These are phyloP conservation scores for Zymoseptoria tritici DNA, from an alignment of 2,329 filamentous ascomycete genomes.

Conservation along the genomic window DNA sequence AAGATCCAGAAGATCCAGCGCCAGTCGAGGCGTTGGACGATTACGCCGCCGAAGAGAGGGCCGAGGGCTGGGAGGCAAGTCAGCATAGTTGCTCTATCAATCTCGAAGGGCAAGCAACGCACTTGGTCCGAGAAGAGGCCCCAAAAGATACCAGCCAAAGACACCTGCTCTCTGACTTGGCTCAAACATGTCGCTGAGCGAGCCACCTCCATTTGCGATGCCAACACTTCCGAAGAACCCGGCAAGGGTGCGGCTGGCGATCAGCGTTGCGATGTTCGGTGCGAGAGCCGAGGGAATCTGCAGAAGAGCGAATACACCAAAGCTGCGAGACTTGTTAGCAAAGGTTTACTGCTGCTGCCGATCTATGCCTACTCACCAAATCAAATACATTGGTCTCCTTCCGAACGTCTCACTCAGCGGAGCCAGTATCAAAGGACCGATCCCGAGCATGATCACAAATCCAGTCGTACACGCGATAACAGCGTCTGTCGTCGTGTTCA, in stretches of 20 bases:
- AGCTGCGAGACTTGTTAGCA: constrained; percentile 21
- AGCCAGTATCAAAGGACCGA: constrained; percentile 41
- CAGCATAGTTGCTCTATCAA: neutral
- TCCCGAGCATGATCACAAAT: constrained; percentile 44
- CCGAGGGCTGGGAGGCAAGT: constrained; percentile 24
- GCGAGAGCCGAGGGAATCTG: constrained; percentile 43
- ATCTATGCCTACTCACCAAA: constrained; percentile 15
- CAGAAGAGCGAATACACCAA: constrained; percentile 38
- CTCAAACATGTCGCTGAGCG: constrained; percentile 46
- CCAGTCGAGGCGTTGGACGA: constrained; percentile 40
- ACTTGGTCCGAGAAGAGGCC: constrained; percentile 35
- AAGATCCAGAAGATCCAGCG: constrained; percentile 45
- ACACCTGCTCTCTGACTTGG: constrained; percentile 40
- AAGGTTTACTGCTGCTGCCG: neutral
- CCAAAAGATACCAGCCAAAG: constrained; percentile 41
- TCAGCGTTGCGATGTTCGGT: constrained; percentile 40
- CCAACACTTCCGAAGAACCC: constrained; percentile 47
- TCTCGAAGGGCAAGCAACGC: neutral
- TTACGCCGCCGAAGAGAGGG: constrained; percentile 38
- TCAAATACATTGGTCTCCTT: constrained; percentile 37
- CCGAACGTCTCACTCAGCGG: constrained; percentile 42
- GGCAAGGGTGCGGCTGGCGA: constrained; percentile 38
- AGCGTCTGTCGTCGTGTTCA: constrained; percentile 34
- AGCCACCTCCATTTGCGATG: constrained; percentile 46
- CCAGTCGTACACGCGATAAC: constrained; percentile 46